These are phyloP conservation scores for Ambispora gerdemannii DNA, from an alignment of 192 early-diverging fungal genomes.

Conservation along the genomic window DNA sequence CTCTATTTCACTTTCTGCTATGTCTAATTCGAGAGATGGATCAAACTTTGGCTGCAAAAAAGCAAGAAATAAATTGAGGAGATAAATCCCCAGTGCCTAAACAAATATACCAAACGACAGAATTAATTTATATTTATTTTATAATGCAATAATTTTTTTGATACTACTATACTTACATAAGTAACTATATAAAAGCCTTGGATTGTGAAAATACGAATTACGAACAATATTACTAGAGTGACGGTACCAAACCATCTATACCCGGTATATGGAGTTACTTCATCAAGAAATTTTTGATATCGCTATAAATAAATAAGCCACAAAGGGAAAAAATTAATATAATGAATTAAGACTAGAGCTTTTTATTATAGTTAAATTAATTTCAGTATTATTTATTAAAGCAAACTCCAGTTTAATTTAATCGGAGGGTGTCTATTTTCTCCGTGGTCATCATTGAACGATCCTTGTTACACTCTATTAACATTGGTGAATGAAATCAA, in stretches of 20 bases:
- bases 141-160: too few relatives aligned
- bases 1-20: constrained; percentile 59
- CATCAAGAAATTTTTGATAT: constrained; percentile 79
- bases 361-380: not conserved
- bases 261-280: constrained; percentile 68
- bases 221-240: constrained; percentile 59
- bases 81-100: constrained; percentile 76
- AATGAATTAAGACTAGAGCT: not conserved
- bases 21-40: constrained; percentile 76
- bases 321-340: not conserved
- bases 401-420: not conserved
- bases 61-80: constrained; percentile 91
- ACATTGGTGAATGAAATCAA: too few relatives aligned
- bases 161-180: constrained; percentile 52
- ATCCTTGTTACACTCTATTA: too few relatives aligned
- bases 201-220: constrained; percentile 72
- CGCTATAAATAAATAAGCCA: constrained; percentile 46
- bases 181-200: constrained; percentile 97
- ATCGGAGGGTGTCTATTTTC: too few relatives aligned
- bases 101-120: not conserved
- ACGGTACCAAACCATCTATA: constrained; percentile 76
- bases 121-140: not conserved
- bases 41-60: constrained; percentile 97
- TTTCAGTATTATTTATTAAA: not conserved
- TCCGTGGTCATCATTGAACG: too few relatives aligned